These are phyloP conservation scores for Sodiomyces alkalinus DNA, from an alignment of 2,329 filamentous ascomycete species.

Conservation along the genomic window DNA sequence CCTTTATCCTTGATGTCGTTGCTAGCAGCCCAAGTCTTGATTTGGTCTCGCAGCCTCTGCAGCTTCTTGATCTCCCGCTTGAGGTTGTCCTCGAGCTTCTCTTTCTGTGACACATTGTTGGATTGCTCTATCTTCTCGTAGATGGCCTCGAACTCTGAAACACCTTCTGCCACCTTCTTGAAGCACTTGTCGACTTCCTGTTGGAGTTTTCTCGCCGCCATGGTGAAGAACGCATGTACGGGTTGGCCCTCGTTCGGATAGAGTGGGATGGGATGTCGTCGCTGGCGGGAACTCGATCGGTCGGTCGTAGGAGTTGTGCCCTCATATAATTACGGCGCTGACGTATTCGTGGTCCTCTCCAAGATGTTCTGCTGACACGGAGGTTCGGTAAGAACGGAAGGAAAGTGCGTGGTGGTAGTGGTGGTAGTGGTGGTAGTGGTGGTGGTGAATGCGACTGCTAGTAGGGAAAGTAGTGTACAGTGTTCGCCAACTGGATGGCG, in stretches of 20 bases:
- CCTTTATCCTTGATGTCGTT: slow-evolving; percentile 99
- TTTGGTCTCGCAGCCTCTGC: slow-evolving; percentile 90
- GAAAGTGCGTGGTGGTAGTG: too few relatives aligned
- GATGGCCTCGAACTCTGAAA: slow-evolving; percentile 81
- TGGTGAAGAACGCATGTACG: slow-evolving; percentile 24
- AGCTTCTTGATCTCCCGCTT: slow-evolving; percentile 99
- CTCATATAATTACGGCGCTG: too few relatives aligned
- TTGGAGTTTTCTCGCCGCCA: slow-evolving; percentile 92
- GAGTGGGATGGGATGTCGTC: too few relatives aligned
- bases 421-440: too few relatives aligned
- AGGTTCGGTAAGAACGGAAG: too few relatives aligned
- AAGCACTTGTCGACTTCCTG: slow-evolving; percentile 99
- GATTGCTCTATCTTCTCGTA: slow-evolving; percentile 96
- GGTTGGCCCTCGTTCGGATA: neutral
- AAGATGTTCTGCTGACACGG: too few relatives aligned
- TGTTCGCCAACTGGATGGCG: too few relatives aligned
- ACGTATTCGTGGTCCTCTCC: too few relatives aligned
- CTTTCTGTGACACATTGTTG: slow-evolving; percentile 86
- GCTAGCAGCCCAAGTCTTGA: slow-evolving; percentile 97
- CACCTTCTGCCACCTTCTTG: slow-evolving; percentile 93
- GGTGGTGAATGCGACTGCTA: too few relatives aligned
- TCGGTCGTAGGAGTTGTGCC: too few relatives aligned
- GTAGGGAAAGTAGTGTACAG: too few relatives aligned
- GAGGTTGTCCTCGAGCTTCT: slow-evolving; percentile 93
- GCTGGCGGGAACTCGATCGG: too few relatives aligned